A percentile compares a stretch with the other conserved stretches of the same genome.
phyloP scores from a whole-genome alignment of 257 asterid genomes.

The Solanum appendiculatum region DNA sequence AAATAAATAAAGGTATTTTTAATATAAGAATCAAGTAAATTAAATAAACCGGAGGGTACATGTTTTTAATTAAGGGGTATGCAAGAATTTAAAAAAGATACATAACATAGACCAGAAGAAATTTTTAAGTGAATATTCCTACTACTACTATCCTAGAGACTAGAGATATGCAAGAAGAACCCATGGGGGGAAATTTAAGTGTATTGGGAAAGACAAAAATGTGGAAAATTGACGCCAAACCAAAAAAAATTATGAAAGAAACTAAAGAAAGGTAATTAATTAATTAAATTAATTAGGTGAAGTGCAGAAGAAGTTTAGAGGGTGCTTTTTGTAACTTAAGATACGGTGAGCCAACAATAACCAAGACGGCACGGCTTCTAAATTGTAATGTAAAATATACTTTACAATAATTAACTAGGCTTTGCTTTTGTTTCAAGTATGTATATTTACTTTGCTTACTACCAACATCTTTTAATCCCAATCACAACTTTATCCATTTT shows the following conservation, averaged over 20 bases:
- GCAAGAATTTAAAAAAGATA: no score
- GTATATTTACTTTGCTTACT: background rate
- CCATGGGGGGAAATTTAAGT: background rate
- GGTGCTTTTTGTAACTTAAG: background rate
- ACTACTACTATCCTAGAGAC: background rate
- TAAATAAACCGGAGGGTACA: no score
- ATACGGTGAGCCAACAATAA: slow-evolving; percentile 9
- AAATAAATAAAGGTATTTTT: no score
- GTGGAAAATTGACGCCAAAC: background rate
- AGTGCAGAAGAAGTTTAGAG: slow-evolving; percentile 20
- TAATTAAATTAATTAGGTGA: slow-evolving; percentile 10
- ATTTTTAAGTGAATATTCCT: no score
- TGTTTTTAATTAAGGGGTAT: no score
- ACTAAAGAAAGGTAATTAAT: no score
- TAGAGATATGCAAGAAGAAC: background rate
- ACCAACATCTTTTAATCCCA: background rate
- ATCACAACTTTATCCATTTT: background rate
- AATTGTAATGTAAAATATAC: background rate
- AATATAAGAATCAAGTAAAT: no score
- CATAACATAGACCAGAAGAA: no score
- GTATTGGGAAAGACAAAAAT: slow-evolving; percentile 5
- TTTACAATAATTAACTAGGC: background rate
- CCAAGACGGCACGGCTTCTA: slow-evolving; percentile 41
- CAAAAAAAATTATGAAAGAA: no score
- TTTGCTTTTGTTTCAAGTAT: background rate